These are phyloP conservation scores for Fusarium setosum DNA, from an alignment of 2,329 filamentous ascomycete genomes.

Conservation along the genomic window DNA sequence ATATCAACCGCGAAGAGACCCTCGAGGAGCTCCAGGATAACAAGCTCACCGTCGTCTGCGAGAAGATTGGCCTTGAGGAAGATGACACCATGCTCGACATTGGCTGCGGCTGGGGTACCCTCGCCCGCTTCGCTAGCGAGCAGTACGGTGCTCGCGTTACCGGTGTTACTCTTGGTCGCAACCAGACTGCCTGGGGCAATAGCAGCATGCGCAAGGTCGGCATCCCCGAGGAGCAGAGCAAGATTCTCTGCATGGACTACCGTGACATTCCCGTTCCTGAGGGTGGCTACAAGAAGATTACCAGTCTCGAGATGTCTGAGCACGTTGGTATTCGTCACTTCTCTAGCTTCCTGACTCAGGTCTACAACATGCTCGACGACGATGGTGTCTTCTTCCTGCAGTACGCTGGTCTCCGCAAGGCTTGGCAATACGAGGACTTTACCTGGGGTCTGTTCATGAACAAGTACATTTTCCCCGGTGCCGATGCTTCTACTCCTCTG, in stretches of 20 bases:
- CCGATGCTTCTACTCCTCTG: slow-evolving; percentile 93
- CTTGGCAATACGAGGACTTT: slow-evolving; percentile 98
- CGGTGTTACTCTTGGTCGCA: slow-evolving; percentile 93
- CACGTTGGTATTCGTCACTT: slow-evolving; percentile 97
- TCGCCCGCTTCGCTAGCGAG: slow-evolving; percentile 90
- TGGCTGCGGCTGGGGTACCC: slow-evolving; percentile 97
- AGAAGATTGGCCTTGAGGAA: slow-evolving; percentile 88
- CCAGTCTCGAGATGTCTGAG: slow-evolving; percentile 98
- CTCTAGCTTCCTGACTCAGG: slow-evolving; percentile 82
- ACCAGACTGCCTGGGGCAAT: slow-evolving; percentile 98
- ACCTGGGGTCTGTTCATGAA: slow-evolving; percentile 99
- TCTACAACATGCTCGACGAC: slow-evolving; percentile 95
- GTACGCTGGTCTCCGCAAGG: slow-evolving; percentile 91
- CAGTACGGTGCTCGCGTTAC: slow-evolving; percentile 90
- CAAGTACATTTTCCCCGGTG: slow-evolving; percentile 98
- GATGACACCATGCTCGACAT: slow-evolving; percentile 92
- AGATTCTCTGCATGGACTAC: slow-evolving; percentile 96
- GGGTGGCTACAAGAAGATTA: slow-evolving; percentile 86
- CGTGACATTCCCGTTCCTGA: slow-evolving; percentile 87
- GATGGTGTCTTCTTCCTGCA: slow-evolving; percentile 97
- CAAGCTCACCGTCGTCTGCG: slow-evolving; percentile 93
- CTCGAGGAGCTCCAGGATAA: slow-evolving; percentile 98
- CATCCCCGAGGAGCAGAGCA: slow-evolving; percentile 87
- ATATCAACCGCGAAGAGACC: slow-evolving; percentile 86
- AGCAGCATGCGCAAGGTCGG: slow-evolving; percentile 84